Percentiles rank a stretch among this genome's conserved stretches.
Evolutionary conservation across 1,139 yeast species (phyloP).

Genomic region (Candida tetrigidarum): DNA sequence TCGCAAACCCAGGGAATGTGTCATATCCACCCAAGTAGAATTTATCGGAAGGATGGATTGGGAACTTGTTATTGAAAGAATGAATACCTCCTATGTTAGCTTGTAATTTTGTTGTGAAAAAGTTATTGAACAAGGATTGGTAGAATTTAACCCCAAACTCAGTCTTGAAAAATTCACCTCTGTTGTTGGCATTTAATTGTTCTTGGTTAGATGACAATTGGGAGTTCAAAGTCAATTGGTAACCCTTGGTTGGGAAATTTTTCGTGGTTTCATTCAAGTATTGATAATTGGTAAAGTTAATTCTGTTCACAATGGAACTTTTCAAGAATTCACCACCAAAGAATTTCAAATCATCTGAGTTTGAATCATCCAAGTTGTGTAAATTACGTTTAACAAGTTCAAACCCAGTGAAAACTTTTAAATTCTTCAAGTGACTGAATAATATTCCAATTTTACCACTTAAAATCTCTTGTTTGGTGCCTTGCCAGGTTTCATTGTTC

Average conservation of each 20-base stretch:
- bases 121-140: slow-evolving; percentile 42
- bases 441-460: slow-evolving; percentile 52
- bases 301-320: slow-evolving; percentile 35
- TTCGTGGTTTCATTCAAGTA: slow-evolving; percentile 30
- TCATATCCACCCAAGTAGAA: slow-evolving; percentile 53
- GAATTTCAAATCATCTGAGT: slow-evolving; percentile 30
- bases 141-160: slow-evolving; percentile 31
- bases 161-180: slow-evolving; percentile 32
- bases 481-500: slow-evolving; percentile 47
- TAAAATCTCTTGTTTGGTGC: slow-evolving; percentile 32
- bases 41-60: slow-evolving; percentile 49
- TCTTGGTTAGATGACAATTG: slow-evolving; percentile 42
- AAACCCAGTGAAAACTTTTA: slow-evolving; percentile 41
- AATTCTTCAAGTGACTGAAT: slow-evolving; percentile 23
- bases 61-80: slow-evolving; percentile 24
- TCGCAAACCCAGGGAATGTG: slow-evolving; percentile 43
- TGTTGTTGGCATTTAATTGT: slow-evolving; percentile 25
- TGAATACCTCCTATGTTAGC: slow-evolving; percentile 42
- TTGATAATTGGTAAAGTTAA: slow-evolving; percentile 26
- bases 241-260: slow-evolving; percentile 39
- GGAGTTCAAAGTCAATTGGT: slow-evolving; percentile 22
- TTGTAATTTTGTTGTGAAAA: slow-evolving; percentile 40
- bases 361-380: slow-evolving; percentile 43
- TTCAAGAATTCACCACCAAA: slow-evolving; percentile 41
- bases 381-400: slow-evolving; percentile 46